Evolutionary conservation across 148 eudicot genomes (phyloP).

Genomic region (Diospyros kaki): DNA sequence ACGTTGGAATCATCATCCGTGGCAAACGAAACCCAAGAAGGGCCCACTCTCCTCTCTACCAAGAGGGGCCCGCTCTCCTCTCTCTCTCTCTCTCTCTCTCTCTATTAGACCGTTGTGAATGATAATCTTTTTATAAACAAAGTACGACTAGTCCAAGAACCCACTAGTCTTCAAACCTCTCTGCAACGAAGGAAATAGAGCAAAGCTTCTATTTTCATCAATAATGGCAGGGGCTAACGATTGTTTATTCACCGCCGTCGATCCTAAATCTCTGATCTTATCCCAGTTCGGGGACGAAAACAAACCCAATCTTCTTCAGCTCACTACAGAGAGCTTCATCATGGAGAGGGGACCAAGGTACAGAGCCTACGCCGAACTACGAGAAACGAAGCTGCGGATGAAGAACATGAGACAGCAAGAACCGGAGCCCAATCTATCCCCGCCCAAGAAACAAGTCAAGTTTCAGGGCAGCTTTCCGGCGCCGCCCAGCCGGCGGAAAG

Average conservation of each 20-base stretch:
- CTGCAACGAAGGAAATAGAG: conserved; percentile 19
- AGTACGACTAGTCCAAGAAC: not conserved
- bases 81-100: conserved; percentile 7
- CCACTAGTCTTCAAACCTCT: not conserved
- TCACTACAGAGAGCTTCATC: conserved; percentile 30
- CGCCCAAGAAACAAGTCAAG: conserved; percentile 57
- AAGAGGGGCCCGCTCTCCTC: not conserved
- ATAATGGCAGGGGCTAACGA: conserved; percentile 30
- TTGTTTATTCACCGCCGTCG: conserved; percentile 24
- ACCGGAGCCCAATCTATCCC: conserved; percentile 27
- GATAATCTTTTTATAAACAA: conserved; percentile 6
- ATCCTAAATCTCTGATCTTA: conserved; percentile 33
- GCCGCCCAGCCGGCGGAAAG: conserved; percentile 29
- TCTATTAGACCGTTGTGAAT: conserved; percentile 49
- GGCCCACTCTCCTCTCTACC: not conserved
- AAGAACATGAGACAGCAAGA: conserved; percentile 24
- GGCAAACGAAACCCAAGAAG: too few relatives aligned
- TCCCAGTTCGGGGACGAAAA: conserved; percentile 24
- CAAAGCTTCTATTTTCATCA: conserved; percentile 6
- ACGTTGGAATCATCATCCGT: conserved; percentile 27
- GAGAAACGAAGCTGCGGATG: conserved; percentile 54
- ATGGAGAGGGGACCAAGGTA: conserved; percentile 75
- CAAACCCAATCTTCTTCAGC: conserved; percentile 17
- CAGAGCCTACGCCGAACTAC: conserved; percentile 59
- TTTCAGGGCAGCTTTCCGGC: conserved; percentile 35